Evolutionary conservation across 108 stramenopile species (phyloP).

Genomic region (Epipyxis sp.): DNA sequence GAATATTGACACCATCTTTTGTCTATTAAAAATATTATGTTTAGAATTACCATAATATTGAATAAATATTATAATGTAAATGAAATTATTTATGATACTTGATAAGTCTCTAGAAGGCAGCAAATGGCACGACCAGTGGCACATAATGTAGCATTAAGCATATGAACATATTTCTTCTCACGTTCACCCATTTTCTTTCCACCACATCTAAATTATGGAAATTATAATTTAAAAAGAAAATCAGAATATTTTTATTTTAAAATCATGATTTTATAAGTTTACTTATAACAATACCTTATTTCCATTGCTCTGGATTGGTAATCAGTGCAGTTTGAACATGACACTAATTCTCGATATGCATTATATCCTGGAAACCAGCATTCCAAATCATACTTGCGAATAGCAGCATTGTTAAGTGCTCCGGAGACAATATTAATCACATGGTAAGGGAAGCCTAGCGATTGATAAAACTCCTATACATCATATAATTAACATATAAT

Average conservation of each 20-base stretch:
- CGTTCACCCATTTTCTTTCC: constrained; percentile 65
- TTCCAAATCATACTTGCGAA: constrained; percentile 99
- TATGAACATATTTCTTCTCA: constrained; percentile 86
- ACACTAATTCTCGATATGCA: constrained; percentile 93
- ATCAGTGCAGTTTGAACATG: constrained; percentile 98
- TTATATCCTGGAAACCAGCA: constrained; percentile 98
- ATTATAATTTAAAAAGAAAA: too few species aligned
- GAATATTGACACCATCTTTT: constrained; percentile 3
- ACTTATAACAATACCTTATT: too few species aligned
- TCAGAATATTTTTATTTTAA: constrained; percentile 18
- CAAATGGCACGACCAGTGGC: constrained; percentile 98
- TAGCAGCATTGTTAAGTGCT: constrained; percentile 95
- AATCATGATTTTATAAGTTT: too few species aligned
- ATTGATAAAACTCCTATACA: constrained; percentile 96
- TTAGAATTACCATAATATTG: too few species aligned
- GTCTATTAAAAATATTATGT: too few species aligned
- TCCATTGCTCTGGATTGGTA: constrained; percentile 69
- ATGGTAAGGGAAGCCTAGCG: constrained; percentile 88
- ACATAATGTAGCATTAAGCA: constrained; percentile 95
- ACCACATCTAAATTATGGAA: constrained; percentile 88
- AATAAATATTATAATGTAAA: too few species aligned
- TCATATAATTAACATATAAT: too few species aligned
- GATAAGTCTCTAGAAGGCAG: constrained; percentile 93
- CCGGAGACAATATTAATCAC: constrained; percentile 94
- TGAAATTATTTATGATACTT: too few species aligned